A percentile compares a stretch with the other conserved stretches of the same genome.
Conservation (phyloP, 495 filamentous ascomycete genomes). For the Tuber indicum region DNA sequence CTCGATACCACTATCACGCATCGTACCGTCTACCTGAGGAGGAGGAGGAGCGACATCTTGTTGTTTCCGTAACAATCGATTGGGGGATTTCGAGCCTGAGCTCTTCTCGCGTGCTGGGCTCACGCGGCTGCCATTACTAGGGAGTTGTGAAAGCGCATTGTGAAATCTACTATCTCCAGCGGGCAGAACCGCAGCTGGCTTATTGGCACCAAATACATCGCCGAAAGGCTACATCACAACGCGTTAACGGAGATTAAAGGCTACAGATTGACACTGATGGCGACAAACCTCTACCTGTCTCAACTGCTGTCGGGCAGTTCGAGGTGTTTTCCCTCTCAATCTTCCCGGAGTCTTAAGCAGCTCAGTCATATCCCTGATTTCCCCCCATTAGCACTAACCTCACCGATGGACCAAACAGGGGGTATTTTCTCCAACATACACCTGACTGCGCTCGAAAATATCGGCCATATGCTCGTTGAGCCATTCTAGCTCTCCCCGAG, state of each 20-base stretch:
- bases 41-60: slow-evolving; percentile 17
- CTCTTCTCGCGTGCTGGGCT: slow-evolving; percentile 6
- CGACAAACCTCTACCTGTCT: slow-evolving; percentile 6
- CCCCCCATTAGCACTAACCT: slow-evolving; percentile 19
- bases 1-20: slow-evolving; percentile 20
- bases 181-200: slow-evolving; percentile 48
- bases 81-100: slow-evolving; percentile 23
- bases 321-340: slow-evolving; percentile 84
- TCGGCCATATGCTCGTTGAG: slow-evolving; percentile 95
- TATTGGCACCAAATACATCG: slow-evolving; percentile 66
- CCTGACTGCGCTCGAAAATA: slow-evolving; percentile 77
- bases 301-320: slow-evolving; percentile 64
- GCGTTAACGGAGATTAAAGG: slow-evolving; percentile 17
- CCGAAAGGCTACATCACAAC: slow-evolving; percentile 60
- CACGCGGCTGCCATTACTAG: slow-evolving; percentile 15
- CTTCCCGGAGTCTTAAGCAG: slow-evolving; percentile 96
- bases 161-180: slow-evolving; percentile 47
- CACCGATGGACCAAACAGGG: not conserved
- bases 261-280: not conserved
- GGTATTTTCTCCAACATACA: slow-evolving; percentile 51
- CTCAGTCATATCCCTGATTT: slow-evolving; percentile 70
- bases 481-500: slow-evolving; percentile 88
- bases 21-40: slow-evolving; percentile 9
- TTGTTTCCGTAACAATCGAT: slow-evolving; percentile 22
- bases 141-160: slow-evolving; percentile 25